A percentile compares a stretch with the other conserved stretches of the same genome.
phyloP scores from a whole-genome alignment of 768 basidiomycete species.

The Artomyces pyxidatus region DNA sequence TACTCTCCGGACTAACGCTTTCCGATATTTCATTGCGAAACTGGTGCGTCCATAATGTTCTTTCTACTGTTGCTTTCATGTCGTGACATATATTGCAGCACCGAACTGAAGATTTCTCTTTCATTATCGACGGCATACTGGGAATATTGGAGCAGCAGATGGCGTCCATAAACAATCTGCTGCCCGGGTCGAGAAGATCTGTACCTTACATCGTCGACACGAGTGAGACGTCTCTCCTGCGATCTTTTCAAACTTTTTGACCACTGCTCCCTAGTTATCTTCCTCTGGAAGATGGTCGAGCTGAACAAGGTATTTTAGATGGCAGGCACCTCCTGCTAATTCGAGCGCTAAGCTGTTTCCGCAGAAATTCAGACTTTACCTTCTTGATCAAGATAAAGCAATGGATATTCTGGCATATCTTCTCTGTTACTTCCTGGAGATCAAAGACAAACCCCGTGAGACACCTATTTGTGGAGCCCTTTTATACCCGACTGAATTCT shows the following conservation, averaged over 20 bases:
- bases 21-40: constrained; percentile 88
- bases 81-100: constrained; percentile 42
- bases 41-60: constrained; percentile 41
- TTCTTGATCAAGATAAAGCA: constrained; percentile 73
- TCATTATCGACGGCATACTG: constrained; percentile 67
- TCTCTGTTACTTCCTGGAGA: constrained; percentile 73
- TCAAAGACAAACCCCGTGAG: constrained; percentile 91
- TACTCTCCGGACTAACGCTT: constrained; percentile 72
- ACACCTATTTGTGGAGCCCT: constrained; percentile 4
- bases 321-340: not conserved
- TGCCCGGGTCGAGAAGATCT: constrained; percentile 82
- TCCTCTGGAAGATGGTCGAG: constrained; percentile 90
- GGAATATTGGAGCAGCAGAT: constrained; percentile 70
- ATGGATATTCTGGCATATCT: constrained; percentile 74
- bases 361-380: constrained; percentile 82
- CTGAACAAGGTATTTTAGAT: constrained; percentile 65
- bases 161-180: constrained; percentile 58
- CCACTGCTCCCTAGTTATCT: constrained; percentile 42
- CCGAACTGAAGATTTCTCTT: constrained; percentile 81
- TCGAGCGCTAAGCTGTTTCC: constrained; percentile 1
- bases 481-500: constrained; percentile 3
- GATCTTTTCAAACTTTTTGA: not conserved
- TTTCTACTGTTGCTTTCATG: not conserved
- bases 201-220: constrained; percentile 78
- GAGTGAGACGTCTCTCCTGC: constrained; percentile 37